Percentiles rank a stretch among this genome's conserved stretches.
Conservation (phyloP, 2,329 filamentous ascomycete species). For the Juglanconis oblonga region DNA sequence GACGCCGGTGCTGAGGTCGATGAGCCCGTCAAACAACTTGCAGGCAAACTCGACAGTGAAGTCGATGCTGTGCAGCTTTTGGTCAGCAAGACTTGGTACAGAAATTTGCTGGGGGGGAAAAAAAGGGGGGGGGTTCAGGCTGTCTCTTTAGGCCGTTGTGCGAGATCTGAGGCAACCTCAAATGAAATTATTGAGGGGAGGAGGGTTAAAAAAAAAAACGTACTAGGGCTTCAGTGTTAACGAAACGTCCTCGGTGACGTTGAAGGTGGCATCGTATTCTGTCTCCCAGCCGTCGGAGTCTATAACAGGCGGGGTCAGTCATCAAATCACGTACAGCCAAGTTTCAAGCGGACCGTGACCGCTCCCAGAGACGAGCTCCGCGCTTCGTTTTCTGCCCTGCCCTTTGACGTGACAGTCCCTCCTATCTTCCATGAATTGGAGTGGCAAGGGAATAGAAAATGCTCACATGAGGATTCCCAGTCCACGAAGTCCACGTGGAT, state of each 20-base stretch:
- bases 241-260: conserved; percentile 9
- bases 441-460: background rate
- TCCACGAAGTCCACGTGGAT: conserved; percentile 16
- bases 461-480: conserved; percentile 9
- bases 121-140: too few species aligned
- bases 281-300: conserved; percentile 12
- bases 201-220: background rate
- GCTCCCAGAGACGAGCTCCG: too few species aligned
- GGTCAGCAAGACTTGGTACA: background rate
- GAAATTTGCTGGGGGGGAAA: background rate
- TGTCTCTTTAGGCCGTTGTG: too few species aligned
- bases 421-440: background rate
- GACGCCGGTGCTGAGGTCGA: conserved; percentile 17
- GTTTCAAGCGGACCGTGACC: too few species aligned
- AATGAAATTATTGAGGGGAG: too few species aligned
- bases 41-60: conserved; percentile 19
- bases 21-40: conserved; percentile 13
- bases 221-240: conserved; percentile 8
- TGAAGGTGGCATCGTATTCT: conserved; percentile 4
- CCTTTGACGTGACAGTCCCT: too few species aligned
- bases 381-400: too few species aligned
- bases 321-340: too few species aligned
- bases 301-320: background rate
- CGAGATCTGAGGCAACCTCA: too few species aligned
- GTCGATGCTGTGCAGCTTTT: conserved; percentile 2